Evolutionary conservation across 345 rosid species (phyloP).

Genomic region (Raphanus sativus): DNA sequence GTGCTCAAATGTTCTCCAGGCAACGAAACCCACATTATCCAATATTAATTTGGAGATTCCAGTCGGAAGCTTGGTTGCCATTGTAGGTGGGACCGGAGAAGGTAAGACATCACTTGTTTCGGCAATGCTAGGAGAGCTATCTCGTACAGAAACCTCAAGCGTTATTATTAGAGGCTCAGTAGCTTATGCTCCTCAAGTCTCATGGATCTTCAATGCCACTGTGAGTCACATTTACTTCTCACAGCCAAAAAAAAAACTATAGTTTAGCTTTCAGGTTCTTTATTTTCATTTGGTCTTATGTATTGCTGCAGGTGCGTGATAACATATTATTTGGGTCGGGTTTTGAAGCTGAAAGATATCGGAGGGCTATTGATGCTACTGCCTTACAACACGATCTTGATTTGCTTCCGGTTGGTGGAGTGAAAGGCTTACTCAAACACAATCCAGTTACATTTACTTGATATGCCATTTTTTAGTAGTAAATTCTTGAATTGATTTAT

Average conservation of each 20-base stretch:
- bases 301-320: slow-evolving; percentile 68
- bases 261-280: neutral
- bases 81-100: slow-evolving; percentile 96
- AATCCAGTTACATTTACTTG: neutral
- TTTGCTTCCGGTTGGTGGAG: slow-evolving; percentile 72
- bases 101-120: slow-evolving; percentile 95
- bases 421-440: slow-evolving; percentile 1
- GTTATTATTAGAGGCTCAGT: slow-evolving; percentile 78
- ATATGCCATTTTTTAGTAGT: slow-evolving; percentile 10
- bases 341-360: slow-evolving; percentile 61
- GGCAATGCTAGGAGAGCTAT: slow-evolving; percentile 94
- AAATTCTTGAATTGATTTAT: slow-evolving; percentile 15
- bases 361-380: slow-evolving; percentile 77
- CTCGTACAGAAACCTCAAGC: slow-evolving; percentile 51
- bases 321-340: slow-evolving; percentile 83
- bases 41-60: slow-evolving; percentile 76
- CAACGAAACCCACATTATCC: slow-evolving; percentile 62
- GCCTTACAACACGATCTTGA: slow-evolving; percentile 84
- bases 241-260: neutral
- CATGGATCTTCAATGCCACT: slow-evolving; percentile 98
- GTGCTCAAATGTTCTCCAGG: slow-evolving; percentile 39
- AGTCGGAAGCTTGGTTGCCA: slow-evolving; percentile 76
- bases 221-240: slow-evolving; percentile 46
- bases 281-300: neutral
- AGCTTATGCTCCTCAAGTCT: slow-evolving; percentile 94